Evolutionary conservation across 495 filamentous ascomycete genomes (phyloP), one percentile per base, ranked within the genome.

Genomic region (Elasticomyces elasticus): DNA sequence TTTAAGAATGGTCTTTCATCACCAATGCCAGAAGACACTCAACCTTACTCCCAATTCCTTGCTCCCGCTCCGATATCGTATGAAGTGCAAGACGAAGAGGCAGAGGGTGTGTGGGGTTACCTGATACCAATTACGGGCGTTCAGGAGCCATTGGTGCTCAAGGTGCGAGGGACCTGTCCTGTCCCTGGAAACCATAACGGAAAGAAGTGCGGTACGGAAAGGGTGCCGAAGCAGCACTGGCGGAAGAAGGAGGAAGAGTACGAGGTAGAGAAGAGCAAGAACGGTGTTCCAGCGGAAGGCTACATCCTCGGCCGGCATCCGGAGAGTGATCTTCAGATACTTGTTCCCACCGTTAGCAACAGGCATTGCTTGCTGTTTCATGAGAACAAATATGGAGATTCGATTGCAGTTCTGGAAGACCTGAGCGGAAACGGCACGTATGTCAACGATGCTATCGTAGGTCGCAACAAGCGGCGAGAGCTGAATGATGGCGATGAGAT

Each of bases 381-480:
- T 33, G 94, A 97, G 71, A 86, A 87, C 59, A 85, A 82, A 60
- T 82, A 81, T 30, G 85, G 85, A n/a, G 82, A 85, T 54, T 71
- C 79, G 0, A 72, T 94, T 25, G 94, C 89, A 4, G 75, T 96
- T 5, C 61, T 99, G 12, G 91, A 96, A 64, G 92, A 99, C 67
- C 74, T 96, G 15, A 97, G 94, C 19, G 91, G 82, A 64, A 99
- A 99, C 67, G 92, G 92, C 9, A 99, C 94, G 1, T 96, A 88
- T 66, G 84, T 99, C 49, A 96, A 96, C 63, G 87, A 95, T 59
- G 85, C 84, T 3, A 75, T 94, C 28, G 80, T 99, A 30, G 91
- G 91, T 13, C 83, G 92, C 43, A 99, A 97, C 66, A 86, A 94
- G 61, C 78, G 88, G 44, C 80, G 94, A 31, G 86, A 94, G 63